Evolutionary conservation across 306 rosid genomes (phyloP), one percentile per base, ranked within the genome.

Genomic region (Dalbergia oliveri): DNA sequence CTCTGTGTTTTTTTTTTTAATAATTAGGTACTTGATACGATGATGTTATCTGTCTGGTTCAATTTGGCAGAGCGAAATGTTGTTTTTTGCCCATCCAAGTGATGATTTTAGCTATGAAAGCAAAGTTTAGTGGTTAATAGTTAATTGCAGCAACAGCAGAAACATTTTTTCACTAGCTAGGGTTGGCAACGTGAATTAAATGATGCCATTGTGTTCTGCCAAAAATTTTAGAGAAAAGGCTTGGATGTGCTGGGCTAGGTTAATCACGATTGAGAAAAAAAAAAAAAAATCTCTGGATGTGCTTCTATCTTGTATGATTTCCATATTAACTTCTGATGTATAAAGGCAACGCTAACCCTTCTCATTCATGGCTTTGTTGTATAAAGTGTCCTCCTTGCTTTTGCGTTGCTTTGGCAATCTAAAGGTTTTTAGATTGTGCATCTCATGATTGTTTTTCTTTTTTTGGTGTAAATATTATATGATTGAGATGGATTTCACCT

Each of bases 291-390:
- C n/a, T 56, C 16, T 16, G 31, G 14, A 56, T 19, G 14, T 5
- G 31, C 31, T 73, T 73, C 21, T n/a, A 8, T 44, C 34, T 45
- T n/a, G 18, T 61, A 16, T 16, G 49, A 14, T 73, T 43, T 43
- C 51, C 33, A 41, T 44, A 31, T 61, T 10, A 44, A 4, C 18
- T 75, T 44, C 62, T 45, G 49, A 62, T 60, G 31, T 49, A 19
- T 63, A 37, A 72, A 56, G 51, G 39, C 1, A 18, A 11, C 21
- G 13, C 47, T 10, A 49, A 69, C 12, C 13, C 33, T 18, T 72
- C 65, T 72, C 16, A 59, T 23, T 56, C 8, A 56, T 62, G 68
- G 61, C n/a, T 66, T 54, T 60, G 65, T 13, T 59, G 58, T n/a
- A 54, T 49, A 50, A 65, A n/a, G 51, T 19, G 43, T 60, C 26